A percentile compares a stretch with the other conserved stretches of the same genome.
These are phyloP conservation scores for Fomitopsis serialis DNA, from an alignment of 768 basidiomycete genomes.

Conservation along the genomic window DNA sequence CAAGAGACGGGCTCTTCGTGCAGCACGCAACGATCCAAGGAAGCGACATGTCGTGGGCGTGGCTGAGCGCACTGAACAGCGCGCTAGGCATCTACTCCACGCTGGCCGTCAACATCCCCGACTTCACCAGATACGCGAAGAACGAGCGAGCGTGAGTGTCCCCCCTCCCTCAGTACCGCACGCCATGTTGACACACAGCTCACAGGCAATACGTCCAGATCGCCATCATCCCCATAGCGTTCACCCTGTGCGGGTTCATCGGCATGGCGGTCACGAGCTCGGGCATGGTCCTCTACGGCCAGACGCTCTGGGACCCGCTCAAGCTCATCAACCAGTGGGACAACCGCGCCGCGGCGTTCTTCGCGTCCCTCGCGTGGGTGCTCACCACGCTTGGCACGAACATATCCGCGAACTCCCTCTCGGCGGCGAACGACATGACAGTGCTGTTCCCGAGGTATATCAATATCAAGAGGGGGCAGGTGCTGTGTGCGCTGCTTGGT, in stretches of 20 bases:
- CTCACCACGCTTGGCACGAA: constrained; percentile 69
- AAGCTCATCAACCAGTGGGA: constrained; percentile 75
- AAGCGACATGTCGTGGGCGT: constrained; percentile 63
- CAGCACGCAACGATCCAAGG: constrained; percentile 49
- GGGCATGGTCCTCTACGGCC: constrained; percentile 65
- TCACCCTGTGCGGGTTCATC: constrained; percentile 72
- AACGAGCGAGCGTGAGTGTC: constrained; percentile 6
- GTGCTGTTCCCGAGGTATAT: constrained; percentile 73
- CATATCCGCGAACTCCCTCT: constrained; percentile 66
- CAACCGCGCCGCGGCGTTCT: constrained; percentile 83
- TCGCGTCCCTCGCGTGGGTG: constrained; percentile 69
- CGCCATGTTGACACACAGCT: neutral
- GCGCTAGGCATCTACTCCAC: constrained; percentile 72
- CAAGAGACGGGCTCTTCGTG: constrained; percentile 52
- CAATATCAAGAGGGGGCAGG: constrained; percentile 72
- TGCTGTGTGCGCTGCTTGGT: constrained; percentile 75
- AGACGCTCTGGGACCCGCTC: constrained; percentile 68
- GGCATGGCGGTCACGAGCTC: constrained; percentile 81
- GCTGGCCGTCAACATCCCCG: constrained; percentile 75
- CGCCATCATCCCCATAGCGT: constrained; percentile 68
- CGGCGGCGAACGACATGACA: constrained; percentile 81
- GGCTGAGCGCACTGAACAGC: constrained; percentile 73
- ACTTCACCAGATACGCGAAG: constrained; percentile 52
- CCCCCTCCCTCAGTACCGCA: neutral
- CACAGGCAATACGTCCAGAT: constrained; percentile 69